Conservation (phyloP, 2,329 filamentous ascomycete species). For the Bipolaris oryzae region DNA sequence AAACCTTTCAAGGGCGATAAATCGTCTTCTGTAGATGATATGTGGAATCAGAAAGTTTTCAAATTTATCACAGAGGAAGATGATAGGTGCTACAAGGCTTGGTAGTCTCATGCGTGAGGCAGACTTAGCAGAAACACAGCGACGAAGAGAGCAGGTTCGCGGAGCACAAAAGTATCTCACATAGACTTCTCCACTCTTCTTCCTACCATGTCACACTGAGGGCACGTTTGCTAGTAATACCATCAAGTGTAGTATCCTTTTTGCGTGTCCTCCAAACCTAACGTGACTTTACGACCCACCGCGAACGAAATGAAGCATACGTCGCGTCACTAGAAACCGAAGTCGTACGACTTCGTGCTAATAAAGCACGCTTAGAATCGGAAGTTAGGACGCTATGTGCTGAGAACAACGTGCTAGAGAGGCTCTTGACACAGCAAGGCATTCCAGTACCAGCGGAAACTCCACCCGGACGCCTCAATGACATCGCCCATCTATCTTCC, state of each 20-base stretch:
- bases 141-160: background rate
- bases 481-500: no score
- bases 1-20: conserved; percentile 18
- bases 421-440: conserved; percentile 23
- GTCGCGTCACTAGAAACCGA: conserved; percentile 37
- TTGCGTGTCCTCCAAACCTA: background rate
- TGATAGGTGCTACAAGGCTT: background rate
- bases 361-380: conserved; percentile 37
- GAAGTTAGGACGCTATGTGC: conserved; percentile 32
- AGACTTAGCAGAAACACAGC: background rate
- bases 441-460: conserved; percentile 17
- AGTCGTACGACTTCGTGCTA: conserved; percentile 37
- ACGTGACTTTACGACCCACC: conserved; percentile 30
- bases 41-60: background rate
- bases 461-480: no score
- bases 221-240: background rate
- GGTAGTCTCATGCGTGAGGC: background rate
- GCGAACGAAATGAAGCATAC: conserved; percentile 45
- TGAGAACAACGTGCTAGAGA: conserved; percentile 31
- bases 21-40: conserved; percentile 2
- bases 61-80: background rate
- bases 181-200: background rate
- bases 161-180: background rate
- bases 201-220: background rate
- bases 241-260: background rate